Evolutionary conservation across 2,329 filamentous ascomycete species (phyloP), one percentile per base, ranked within the genome.

Genomic region (Ophiosphaerella narmari): DNA sequence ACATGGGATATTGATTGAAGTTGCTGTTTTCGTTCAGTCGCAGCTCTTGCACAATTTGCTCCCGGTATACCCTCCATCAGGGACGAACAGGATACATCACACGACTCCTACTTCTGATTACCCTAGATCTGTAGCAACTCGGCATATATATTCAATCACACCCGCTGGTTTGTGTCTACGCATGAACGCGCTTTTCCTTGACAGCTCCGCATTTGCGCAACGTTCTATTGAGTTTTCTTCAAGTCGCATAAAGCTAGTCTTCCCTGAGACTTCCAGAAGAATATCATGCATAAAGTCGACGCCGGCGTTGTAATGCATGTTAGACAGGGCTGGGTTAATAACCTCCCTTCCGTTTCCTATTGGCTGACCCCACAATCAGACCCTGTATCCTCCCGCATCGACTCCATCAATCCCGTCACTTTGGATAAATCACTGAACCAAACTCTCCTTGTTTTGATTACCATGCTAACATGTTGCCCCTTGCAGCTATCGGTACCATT

Each of bases 351-450:
- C 43, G 31, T 31, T 32, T 24, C 26, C 35, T 31, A 51, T 51
- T 51, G 39, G 48, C 29, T 38, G 18, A 51, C 43, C 48, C 48
- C 48, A 38, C 43, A 46, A 43, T 39, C 29, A 36, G 38, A 31
- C 43, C 43, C 43, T 42, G 39, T 26, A 23, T 11, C 39, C 12
- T 43, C 26, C 43, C 35, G 43, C 32, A 38, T 45, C 43, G 23
- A 35, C 24, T 38, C 43, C 16, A 32, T 38, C 23, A 37, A 23
- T 46, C 18, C 32, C 42, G 34, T 49, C 21, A 49, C 40, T 49
- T 39, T 51, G 48, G 48, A 43, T 51, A 46, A 51, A 43, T 42
- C 43, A 18, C 14, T 35, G 29, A 32, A 45, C 43, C 48, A 46
- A 39, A 51, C 39, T 43, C 39, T 42, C 23, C 34, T 39, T 40